Percentiles rank a stretch among this genome's conserved stretches.
These are phyloP conservation scores for Acanthamoeba triangularis DNA, from an alignment of 208 protist genomes.

Conservation along the genomic window DNA sequence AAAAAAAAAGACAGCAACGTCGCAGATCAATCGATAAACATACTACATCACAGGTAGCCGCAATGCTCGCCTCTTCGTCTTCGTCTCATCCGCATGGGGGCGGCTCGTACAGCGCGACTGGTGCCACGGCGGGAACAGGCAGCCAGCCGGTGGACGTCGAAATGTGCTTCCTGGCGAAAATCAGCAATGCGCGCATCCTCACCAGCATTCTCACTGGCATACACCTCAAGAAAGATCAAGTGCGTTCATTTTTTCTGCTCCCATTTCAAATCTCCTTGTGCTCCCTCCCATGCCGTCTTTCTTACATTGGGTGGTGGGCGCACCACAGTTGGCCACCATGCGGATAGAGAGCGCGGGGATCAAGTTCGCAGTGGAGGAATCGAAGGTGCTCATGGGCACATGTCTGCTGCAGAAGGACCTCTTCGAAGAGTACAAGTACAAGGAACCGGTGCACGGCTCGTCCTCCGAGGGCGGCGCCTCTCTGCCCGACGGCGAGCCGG, in stretches of 20 bases:
- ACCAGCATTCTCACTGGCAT: constrained; percentile 48
- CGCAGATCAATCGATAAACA: no score
- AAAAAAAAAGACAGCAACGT: no score
- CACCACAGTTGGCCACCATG: constrained; percentile 13
- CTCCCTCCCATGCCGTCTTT: background rate
- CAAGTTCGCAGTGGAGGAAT: constrained; percentile 51
- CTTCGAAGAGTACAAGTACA: constrained; percentile 67
- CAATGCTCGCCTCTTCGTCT: background rate
- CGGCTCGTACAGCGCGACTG: background rate
- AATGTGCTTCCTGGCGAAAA: constrained; percentile 50
- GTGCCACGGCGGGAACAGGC: background rate
- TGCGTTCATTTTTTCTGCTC: background rate
- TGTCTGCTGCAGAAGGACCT: constrained; percentile 63
- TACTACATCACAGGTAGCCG: no score
- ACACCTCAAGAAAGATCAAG: constrained; percentile 64
- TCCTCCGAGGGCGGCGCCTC: background rate
- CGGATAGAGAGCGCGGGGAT: constrained; percentile 40
- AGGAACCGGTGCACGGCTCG: background rate
- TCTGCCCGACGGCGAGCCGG: background rate
- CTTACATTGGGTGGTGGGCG: background rate
- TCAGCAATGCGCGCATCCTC: constrained; percentile 28
- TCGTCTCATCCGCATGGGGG: background rate
- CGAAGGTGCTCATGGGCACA: constrained; percentile 28
- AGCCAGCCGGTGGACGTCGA: constrained; percentile 17
- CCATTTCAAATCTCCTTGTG: background rate